A percentile compares a stretch with the other conserved stretches of the same genome.
These are phyloP conservation scores for Syzygium malaccense DNA, from an alignment of 441 rosid genomes.

Conservation along the genomic window DNA sequence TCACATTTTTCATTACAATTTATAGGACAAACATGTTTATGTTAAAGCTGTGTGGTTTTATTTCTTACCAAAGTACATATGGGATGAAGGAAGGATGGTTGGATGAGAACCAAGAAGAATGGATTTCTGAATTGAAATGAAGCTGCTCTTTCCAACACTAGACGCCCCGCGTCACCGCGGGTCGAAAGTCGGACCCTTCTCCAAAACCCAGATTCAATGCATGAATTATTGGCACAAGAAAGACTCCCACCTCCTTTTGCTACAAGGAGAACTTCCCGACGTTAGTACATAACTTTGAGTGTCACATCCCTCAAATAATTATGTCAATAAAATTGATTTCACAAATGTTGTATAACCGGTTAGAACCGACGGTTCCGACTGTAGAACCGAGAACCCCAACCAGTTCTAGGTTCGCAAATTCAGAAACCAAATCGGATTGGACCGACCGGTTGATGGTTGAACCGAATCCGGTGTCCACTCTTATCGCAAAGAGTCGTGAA, in stretches of 20 bases:
- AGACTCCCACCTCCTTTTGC: background rate
- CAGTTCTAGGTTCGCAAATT: too few species aligned
- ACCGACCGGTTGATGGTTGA: too few species aligned
- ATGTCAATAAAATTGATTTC: too few species aligned
- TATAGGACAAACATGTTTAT: background rate
- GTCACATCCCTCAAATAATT: too few species aligned
- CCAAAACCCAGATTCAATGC: background rate
- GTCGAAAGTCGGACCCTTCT: background rate
- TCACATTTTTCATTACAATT: background rate
- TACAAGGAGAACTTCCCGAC: background rate
- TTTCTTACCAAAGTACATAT: conserved; percentile 8
- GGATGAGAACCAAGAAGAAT: conserved; percentile 9
- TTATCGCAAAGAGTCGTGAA: too few species aligned
- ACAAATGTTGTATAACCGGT: too few species aligned
- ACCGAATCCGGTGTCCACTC: too few species aligned
- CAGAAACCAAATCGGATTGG: too few species aligned
- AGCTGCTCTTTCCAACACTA: background rate
- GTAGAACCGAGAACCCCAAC: too few species aligned
- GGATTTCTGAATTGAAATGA: conserved; percentile 5
- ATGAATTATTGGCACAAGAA: background rate
- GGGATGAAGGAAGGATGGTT: conserved; percentile 5
- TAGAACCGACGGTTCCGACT: too few species aligned
- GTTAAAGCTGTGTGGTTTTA: background rate
- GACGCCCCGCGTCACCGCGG: background rate
- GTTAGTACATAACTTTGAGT: too few species aligned